Evolutionary conservation across 1,139 yeast genomes (phyloP), one percentile per base, ranked within the genome.

Genomic region (Geotrichum candidum): DNA sequence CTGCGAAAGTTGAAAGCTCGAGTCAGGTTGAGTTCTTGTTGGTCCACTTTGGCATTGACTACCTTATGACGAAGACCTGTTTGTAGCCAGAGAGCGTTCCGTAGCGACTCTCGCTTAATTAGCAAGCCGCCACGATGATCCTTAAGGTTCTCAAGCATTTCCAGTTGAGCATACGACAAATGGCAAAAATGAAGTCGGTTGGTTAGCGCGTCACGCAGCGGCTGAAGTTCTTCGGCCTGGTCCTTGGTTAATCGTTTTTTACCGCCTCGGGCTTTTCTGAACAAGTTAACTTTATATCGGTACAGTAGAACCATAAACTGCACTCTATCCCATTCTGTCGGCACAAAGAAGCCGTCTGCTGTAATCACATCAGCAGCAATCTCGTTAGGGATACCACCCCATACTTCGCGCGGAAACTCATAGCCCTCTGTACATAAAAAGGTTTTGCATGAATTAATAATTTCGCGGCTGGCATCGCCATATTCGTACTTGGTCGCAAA

Each of bases 261-360:
- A 9, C 52, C 53, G 13, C 50, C 56, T 13, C 48, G 29, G 27
- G 29, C 33, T 3, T 54, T 51, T 11, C 38, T 31, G 9, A 55
- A 27, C 25, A 27, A 25, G n/a, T 63, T 51, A 5, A 56, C 63
- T 54, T 63, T 63, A 51, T 62, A 33, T 18, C 59, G 57, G 54
- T 67, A 67, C 9, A 67, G 59, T 1, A 55, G 53, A 18, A 79
- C 75, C 5, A 78, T 73, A 64, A 81, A 81, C 23, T 78, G 65
- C 54, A 82, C 80, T 58, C 86, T 70, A 56, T 80, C 84, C 82
- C 83, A 80, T 68, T 82, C 86, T 1, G 77, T 75, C 0, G 82
- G 82, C 4, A 81, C 81, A 68, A 78, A 82, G 64, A 82, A 82
- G 18, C 78, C 80, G 65, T 82, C 84, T 23, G 78, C 73, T 0